Evolutionary conservation across 1,284 basidiomycete genomes (phyloP), one percentile per base, ranked within the genome.

Genomic region (Trametes versicolor): DNA sequence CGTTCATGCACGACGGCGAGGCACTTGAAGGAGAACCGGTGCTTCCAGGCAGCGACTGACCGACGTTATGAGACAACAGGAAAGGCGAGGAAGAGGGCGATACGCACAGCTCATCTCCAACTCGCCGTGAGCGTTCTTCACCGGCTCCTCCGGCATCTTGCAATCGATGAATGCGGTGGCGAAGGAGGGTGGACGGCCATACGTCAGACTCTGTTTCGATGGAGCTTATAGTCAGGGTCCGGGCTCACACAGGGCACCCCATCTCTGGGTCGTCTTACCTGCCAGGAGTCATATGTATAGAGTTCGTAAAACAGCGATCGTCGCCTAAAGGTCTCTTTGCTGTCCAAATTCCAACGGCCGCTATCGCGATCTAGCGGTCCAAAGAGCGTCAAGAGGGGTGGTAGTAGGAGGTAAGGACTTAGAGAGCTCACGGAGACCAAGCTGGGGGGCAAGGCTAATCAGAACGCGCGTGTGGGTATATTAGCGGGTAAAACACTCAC

Each of bases 241-340:
- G 50, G 49, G 21, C 49, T 50, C 63, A 29, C 27, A 37, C 50
- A 29, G 54, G 17, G 23, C 17, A 4, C 9, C 21, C 9, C 7
- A 48, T 48, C 25, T 2, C 7, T 13, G 25, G 27, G 45, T 52
- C 43, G 25, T 75, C 79, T 66, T 69, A 88, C 89, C 86, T 89
- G 87, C 87, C 87, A 90, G 2, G 86, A 87, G 72, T 91, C 89
- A 69, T 90, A 90, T 9, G 85, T 87, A 69, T 86, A 81, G 48
- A 90, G 77, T 71, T 91, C 89, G 77, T 88, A 89, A 67, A 90
- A 83, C 19, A 91, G 77, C 66, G 84, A 83, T 23, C 89, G 83
- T 63, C 90, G 81, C 72, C 83, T 83, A 64, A 85, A 82, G 0
- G 88, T 86, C 74, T 92, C 89, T 61, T 82, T 82, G 19, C 80